Evolutionary conservation across 305 asterid species (phyloP).

Genomic region (Fraxinus velutina): DNA sequence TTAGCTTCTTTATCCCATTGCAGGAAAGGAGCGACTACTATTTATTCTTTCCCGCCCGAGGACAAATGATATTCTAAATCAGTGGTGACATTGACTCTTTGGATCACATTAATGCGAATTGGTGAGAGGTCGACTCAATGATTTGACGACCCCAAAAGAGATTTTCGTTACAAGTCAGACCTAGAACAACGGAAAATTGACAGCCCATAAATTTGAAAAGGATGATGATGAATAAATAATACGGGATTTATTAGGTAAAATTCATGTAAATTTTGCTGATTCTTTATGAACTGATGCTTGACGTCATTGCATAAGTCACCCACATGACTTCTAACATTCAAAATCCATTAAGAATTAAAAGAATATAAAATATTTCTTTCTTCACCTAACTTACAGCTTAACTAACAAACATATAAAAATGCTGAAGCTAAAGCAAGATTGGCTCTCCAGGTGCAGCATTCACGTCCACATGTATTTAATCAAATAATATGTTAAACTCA

Average conservation of each 20-base stretch:
- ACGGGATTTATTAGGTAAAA: not conserved
- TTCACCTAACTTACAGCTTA: constrained; percentile 17
- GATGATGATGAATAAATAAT: not conserved
- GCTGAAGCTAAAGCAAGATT: constrained; percentile 4
- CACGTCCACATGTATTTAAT: not conserved
- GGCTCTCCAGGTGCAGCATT: not conserved
- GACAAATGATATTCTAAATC: not conserved
- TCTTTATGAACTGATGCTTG: not conserved
- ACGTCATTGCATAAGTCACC: constrained; percentile 9
- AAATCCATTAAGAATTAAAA: constrained; percentile 9
- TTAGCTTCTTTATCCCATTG: not conserved
- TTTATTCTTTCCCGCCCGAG: not conserved
- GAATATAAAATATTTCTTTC: not conserved
- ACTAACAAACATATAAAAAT: constrained; percentile 5
- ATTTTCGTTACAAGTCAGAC: not conserved
- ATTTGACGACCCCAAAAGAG: not conserved
- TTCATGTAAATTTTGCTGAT: not conserved
- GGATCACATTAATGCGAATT: not conserved
- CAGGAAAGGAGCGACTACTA: not conserved
- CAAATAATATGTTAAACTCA: not conserved
- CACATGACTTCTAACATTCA: constrained; percentile 29
- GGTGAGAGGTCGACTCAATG: not conserved
- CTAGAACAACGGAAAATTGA: not conserved
- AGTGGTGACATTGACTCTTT: not conserved
- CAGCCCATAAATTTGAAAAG: not conserved